Conservation (phyloP, 2,329 filamentous ascomycete genomes). For the Fusarium vanettenii region DNA sequence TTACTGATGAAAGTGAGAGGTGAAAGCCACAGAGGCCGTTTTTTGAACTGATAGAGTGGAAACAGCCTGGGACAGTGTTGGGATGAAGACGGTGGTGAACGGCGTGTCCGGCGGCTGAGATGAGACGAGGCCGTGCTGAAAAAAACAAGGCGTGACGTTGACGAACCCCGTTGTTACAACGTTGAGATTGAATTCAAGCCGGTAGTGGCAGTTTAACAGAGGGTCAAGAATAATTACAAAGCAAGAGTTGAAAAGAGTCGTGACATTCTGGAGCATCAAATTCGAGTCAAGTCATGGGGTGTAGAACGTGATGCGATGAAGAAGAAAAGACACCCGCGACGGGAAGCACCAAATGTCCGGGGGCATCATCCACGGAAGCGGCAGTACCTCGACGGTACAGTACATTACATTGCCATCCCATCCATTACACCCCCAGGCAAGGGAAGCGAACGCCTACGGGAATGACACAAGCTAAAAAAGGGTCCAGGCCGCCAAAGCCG, state of each 20-base stretch:
- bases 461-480: constrained; percentile 24
- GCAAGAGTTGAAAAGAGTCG: neutral
- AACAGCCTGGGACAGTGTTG: neutral
- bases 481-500: constrained; percentile 22
- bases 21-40: constrained; percentile 1
- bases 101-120: constrained; percentile 19
- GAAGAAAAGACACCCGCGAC: neutral
- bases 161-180: neutral
- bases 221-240: neutral
- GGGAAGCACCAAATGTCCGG: constrained; percentile 17
- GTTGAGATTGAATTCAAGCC: neutral
- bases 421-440: neutral
- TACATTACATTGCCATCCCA: neutral
- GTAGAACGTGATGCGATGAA: neutral
- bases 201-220: neutral
- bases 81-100: constrained; percentile 28
- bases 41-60: neutral
- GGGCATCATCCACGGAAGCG: constrained; percentile 19
- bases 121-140: constrained; percentile 10
- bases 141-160: constrained; percentile 12
- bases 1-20: constrained; percentile 15
- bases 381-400: constrained; percentile 5
- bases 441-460: neutral
- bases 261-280: constrained; percentile 7
- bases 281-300: constrained; percentile 13